A percentile compares a stretch with the other conserved stretches of the same genome.
These are phyloP conservation scores for Alternaria postmessia DNA, from an alignment of 2,329 filamentous ascomycete genomes.

Conservation along the genomic window DNA sequence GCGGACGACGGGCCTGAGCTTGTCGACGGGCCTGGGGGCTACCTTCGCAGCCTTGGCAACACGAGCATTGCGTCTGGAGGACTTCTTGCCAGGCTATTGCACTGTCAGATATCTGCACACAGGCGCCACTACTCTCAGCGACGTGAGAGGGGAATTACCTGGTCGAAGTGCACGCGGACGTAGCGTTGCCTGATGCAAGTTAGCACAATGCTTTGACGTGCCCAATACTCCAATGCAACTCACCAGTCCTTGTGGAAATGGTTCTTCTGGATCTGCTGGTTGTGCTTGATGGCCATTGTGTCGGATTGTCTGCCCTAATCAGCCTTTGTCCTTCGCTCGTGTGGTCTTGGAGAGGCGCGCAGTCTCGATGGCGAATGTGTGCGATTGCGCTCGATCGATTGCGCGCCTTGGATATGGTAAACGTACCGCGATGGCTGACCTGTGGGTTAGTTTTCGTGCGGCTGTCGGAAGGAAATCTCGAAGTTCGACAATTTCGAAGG, in stretches of 20 bases:
- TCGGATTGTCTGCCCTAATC: conserved; percentile 34
- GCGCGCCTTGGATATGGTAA: conserved; percentile 2
- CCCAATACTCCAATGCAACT: conserved; percentile 3
- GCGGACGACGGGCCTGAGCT: conserved; percentile 93
- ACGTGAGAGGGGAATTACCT: conserved; percentile 75
- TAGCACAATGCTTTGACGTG: conserved; percentile 24
- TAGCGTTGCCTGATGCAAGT: conserved; percentile 79
- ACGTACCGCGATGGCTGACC: conserved; percentile 43
- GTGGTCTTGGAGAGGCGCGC: background rate
- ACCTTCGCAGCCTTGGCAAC: conserved; percentile 93
- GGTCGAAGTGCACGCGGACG: conserved; percentile 99
- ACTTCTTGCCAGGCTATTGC: conserved; percentile 90
- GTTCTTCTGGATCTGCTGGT: conserved; percentile 97
- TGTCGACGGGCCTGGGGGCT: conserved; percentile 96
- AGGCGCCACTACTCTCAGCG: conserved; percentile 63
- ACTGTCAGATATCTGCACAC: conserved; percentile 48
- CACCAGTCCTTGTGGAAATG: conserved; percentile 71
- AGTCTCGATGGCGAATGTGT: conserved; percentile 13
- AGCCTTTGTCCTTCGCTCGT: background rate
- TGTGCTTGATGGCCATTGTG: conserved; percentile 94
- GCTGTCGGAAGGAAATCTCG: conserved; percentile 24
- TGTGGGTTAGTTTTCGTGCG: conserved; percentile 43
- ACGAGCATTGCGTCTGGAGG: conserved; percentile 88
- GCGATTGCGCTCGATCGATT: conserved; percentile 17
- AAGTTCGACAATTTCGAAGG: conserved; percentile 25